Evolutionary conservation across 2,329 filamentous ascomycete species (phyloP).

Genomic region (Pseudogymnoascus sp.): DNA sequence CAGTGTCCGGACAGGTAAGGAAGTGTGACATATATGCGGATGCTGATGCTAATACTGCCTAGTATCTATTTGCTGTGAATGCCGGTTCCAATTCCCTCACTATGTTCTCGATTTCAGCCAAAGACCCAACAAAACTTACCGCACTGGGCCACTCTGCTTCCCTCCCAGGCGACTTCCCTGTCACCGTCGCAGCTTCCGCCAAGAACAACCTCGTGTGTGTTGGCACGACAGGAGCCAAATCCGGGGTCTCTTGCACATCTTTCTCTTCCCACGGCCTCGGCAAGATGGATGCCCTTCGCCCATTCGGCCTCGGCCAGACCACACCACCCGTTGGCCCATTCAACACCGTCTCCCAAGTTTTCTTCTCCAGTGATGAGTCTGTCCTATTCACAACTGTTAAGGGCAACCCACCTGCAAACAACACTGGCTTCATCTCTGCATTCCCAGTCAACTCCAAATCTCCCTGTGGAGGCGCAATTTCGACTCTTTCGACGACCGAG

Average conservation of each 20-base stretch:
- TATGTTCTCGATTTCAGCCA: slow-evolving; percentile 37
- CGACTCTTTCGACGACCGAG: slow-evolving; percentile 21
- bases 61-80: slow-evolving; percentile 48
- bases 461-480: not conserved
- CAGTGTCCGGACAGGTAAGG: slow-evolving; percentile 41
- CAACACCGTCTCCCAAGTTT: slow-evolving; percentile 51
- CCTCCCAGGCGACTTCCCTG: slow-evolving; percentile 44
- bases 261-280: slow-evolving; percentile 1
- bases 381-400: slow-evolving; percentile 50
- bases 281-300: slow-evolving; percentile 25
- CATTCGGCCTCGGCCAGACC: slow-evolving; percentile 43
- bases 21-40: not conserved
- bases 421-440: slow-evolving; percentile 46
- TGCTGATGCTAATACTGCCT: slow-evolving; percentile 8
- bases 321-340: slow-evolving; percentile 49
- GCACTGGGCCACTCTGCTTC: slow-evolving; percentile 35
- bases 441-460: slow-evolving; percentile 34
- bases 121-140: slow-evolving; percentile 36
- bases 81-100: slow-evolving; percentile 43
- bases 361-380: slow-evolving; percentile 47
- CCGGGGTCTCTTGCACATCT: slow-evolving; percentile 37
- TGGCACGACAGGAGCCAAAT: slow-evolving; percentile 34
- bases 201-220: slow-evolving; percentile 33
- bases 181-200: slow-evolving; percentile 25
- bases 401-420: slow-evolving; percentile 45